Evolutionary conservation across 345 rosid species (phyloP), one percentile per base, ranked within the genome.

Genomic region (sweet orange (Citrus sinensis)): DNA sequence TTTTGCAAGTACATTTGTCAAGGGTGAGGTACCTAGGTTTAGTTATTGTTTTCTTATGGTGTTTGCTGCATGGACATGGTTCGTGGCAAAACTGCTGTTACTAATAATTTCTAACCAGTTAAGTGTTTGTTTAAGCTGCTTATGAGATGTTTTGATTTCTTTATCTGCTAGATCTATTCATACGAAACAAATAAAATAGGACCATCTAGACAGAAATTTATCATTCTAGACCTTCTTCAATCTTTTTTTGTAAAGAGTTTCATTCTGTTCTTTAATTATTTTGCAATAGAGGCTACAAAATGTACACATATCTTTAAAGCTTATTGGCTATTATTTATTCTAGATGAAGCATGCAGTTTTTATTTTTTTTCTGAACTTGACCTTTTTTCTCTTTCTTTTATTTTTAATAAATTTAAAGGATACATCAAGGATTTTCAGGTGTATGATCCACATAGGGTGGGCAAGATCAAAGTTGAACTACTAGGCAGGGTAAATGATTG

Each of bases 401-500:
- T 34, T 34, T 34, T 34, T 34, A 34, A 34, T 5, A 34, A 34
- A 74, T 70, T 66, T 59, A 7, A 67, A 93, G 98, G 98, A 42
- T 96, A 90, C 65, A 89, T 94, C 70, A 92, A 88, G 89, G 81
- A 84, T 60, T 92, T 86, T 82, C 87, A 91, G 60, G 94, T 91
- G 74, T 42, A 82, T 78, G 95, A 96, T 86, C 97, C 92, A 49
- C 98, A 89, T 17, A 85, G 99, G 81, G 97, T 91, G 80, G 97
- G 98, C 22, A 91, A 82, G 86, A 90, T 96, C 81, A 88, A 87
- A 27, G 97, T 92, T 80, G 93, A 92, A 82, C 86, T 94, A 9
- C 97, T 91, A 74, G 99, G 99, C 32, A 90, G 97, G 84, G 85
- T 96, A 49, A 94, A 85, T 61, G 97, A 96, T 81, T 92, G 95